Evolutionary conservation across 306 rosid species (phyloP).

Genomic region (Acacia melanoxylon): DNA sequence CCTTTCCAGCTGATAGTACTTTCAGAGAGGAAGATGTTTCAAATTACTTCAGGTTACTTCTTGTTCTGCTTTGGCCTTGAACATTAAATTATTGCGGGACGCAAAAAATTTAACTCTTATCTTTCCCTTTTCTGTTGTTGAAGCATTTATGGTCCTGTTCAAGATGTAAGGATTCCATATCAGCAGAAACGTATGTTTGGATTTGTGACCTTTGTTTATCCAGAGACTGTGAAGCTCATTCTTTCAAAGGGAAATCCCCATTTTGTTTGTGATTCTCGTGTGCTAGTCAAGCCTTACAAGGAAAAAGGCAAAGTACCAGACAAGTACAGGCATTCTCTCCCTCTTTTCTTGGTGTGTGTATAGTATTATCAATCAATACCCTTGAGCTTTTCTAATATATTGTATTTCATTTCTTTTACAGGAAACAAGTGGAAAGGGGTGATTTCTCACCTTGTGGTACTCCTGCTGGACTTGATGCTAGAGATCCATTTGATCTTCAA

Average conservation of each 20-base stretch:
- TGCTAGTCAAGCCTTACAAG: constrained; percentile 99
- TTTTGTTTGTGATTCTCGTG: constrained; percentile 97
- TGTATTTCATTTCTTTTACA: constrained; percentile 36
- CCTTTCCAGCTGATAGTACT: constrained; percentile 97
- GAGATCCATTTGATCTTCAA: constrained; percentile 84
- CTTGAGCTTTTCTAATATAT: constrained; percentile 3
- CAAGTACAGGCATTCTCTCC: constrained; percentile 76
- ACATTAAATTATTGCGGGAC: neutral
- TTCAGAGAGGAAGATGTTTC: constrained; percentile 97
- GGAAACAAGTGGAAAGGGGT: constrained; percentile 88
- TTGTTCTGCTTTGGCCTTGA: neutral
- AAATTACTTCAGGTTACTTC: constrained; percentile 78
- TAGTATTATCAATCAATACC: neutral
- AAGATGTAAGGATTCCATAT: constrained; percentile 98
- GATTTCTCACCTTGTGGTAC: constrained; percentile 94
- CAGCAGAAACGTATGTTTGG: constrained; percentile 99
- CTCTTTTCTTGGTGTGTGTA: neutral
- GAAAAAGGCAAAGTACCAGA: constrained; percentile 98
- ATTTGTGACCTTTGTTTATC: constrained; percentile 84
- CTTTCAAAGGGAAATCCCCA: constrained; percentile 95
- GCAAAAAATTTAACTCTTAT: neutral
- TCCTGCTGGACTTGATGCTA: constrained; percentile 76
- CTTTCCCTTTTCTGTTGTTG: neutral
- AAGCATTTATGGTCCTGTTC: constrained; percentile 91
- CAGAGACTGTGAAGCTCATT: constrained; percentile 91